phyloP scores from a whole-genome alignment of 176 grass and related monocot genomes.

The Oryza meridionalis region DNA sequence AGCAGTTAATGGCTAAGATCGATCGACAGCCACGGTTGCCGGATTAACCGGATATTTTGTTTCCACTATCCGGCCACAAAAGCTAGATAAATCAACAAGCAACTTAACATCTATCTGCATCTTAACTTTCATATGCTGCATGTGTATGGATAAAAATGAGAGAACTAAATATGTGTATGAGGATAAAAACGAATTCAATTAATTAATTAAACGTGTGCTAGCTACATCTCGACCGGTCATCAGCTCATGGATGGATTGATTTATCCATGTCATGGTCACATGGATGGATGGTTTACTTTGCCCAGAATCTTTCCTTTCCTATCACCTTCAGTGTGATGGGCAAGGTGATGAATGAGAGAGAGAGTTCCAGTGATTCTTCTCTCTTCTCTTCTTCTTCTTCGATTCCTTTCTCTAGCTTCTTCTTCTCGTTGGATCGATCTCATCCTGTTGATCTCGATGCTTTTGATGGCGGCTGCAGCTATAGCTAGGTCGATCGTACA shows the following conservation, averaged over 20 bases:
- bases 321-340: conserved; percentile 17
- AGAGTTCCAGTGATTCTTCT: conserved; percentile 40
- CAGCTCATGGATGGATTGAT: not conserved
- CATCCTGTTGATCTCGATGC: not conserved
- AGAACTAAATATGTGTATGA: not conserved
- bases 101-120: not conserved
- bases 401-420: not conserved
- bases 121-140: not conserved
- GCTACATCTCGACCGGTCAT: not conserved
- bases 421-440: not conserved
- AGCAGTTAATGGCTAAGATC: conserved; percentile 53
- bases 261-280: not conserved
- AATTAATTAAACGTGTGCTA: not conserved
- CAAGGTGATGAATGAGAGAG: not conserved
- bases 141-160: conserved; percentile 7
- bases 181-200: not conserved
- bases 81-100: not conserved
- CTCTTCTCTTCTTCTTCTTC: too few species aligned
- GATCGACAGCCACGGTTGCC: not conserved
- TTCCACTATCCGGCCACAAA: too few species aligned
- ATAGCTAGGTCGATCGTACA: not conserved
- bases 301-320: conserved; percentile 40
- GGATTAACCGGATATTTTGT: conserved; percentile 17
- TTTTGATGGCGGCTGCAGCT: not conserved
- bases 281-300: conserved; percentile 39